Evolutionary conservation across 345 rosid genomes (phyloP).

Genomic region (Mercurialis annua): DNA sequence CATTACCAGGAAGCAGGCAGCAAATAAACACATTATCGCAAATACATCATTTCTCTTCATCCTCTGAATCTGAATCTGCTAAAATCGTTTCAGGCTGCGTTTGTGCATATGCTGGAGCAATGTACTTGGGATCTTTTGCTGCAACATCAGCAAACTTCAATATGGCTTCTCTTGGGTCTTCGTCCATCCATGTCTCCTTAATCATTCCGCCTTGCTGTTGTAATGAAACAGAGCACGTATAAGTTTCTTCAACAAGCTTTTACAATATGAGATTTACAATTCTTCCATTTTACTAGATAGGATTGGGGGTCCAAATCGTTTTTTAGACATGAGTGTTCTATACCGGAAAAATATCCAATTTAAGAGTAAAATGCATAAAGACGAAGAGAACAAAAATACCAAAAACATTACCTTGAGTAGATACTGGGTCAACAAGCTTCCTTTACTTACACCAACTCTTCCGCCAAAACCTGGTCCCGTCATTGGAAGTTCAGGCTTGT

Average conservation of each 20-base stretch:
- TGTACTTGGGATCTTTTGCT: slow-evolving; percentile 81
- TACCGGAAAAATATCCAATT: no score
- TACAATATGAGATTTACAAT: background rate
- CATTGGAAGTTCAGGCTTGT: slow-evolving; percentile 91
- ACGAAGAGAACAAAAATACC: background rate
- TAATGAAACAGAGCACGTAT: slow-evolving; percentile 21
- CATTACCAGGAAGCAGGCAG: background rate
- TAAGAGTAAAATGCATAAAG: slow-evolving; percentile 1
- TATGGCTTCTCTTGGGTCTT: slow-evolving; percentile 98
- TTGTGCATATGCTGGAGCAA: slow-evolving; percentile 93
- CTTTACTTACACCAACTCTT: slow-evolving; percentile 82
- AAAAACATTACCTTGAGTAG: slow-evolving; percentile 68
- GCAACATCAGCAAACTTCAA: slow-evolving; percentile 90
- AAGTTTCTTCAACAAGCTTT: slow-evolving; percentile 9
- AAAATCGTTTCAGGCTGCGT: slow-evolving; percentile 90
- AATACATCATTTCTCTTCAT: slow-evolving; percentile 51
- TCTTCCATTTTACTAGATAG: no score
- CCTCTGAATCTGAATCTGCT: slow-evolving; percentile 79
- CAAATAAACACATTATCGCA: background rate
- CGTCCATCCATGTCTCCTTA: slow-evolving; percentile 99
- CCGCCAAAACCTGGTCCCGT: slow-evolving; percentile 96
- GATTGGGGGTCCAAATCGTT: no score
- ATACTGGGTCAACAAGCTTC: slow-evolving; percentile 91
- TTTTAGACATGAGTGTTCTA: no score
- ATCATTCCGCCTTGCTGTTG: slow-evolving; percentile 99